Evolutionary conservation across 2,329 filamentous ascomycete genomes (phyloP), one percentile per base, ranked within the genome.

Genomic region (Calycina herbarum): DNA sequence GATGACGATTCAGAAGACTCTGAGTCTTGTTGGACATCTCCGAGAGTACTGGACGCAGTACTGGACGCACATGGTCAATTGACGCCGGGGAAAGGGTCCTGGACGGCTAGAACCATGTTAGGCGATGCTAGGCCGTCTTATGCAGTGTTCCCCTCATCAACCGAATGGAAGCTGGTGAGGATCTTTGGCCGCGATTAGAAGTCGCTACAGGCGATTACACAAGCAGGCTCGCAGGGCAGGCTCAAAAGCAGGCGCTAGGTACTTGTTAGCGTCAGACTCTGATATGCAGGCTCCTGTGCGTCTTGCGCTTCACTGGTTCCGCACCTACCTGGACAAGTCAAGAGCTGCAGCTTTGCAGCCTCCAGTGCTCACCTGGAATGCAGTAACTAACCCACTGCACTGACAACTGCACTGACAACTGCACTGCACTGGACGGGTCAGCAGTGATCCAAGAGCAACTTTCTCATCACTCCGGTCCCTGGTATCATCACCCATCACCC

Each of bases 81-180:
- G 54, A 57, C 54, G 54, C 54, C 54, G 54, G 54, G 54, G 54
- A 51, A 48, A 51, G n/a, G 45, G 45, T 10, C 48, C 48, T 54
- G n/a, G n/a, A 24, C 48, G 20, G 48, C n/a, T 54, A 13, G 20
- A 54, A 54, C 20, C 20, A 54, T 54, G 48, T 13, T 24, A 54
- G 3, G 48, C 48, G 48, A 27, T 54, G 48, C n/a, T 24, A 54
- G 20, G 20, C 48, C 48, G 48, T 27, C 48, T 11, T 54, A 54
- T 54, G 48, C 48, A 54, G 20, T 54, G 48, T 54, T 54, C 45
- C 45, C 45, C 45, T 51, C 45, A 20, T 24, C 45, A 4, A 33
- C 20, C 42, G 20, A 54, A 54, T 20, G 8, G 48, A 54, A 24
- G 48, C 20, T 24, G 42, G n/a, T n/a, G 17, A 48, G 45, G 7